Conservation (phyloP, 495 filamentous ascomycete genomes). For the Lineolata rhizophorae region DNA sequence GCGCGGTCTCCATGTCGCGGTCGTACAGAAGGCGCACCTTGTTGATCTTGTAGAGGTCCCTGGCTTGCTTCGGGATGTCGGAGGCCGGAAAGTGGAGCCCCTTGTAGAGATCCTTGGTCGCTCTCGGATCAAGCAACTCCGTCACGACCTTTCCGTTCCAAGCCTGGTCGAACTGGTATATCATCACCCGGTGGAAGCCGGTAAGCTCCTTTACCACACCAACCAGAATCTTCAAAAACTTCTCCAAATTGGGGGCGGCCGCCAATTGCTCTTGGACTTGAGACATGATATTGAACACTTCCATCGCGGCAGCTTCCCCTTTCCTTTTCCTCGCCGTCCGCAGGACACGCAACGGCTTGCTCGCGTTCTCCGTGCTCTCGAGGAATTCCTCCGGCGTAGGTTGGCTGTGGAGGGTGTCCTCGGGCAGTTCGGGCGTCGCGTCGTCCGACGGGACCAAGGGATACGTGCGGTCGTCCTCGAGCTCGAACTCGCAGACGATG, state of each 20-base stretch:
- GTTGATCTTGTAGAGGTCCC: slow-evolving; percentile 62
- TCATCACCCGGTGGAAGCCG: slow-evolving; percentile 81
- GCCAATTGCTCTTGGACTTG: slow-evolving; percentile 66
- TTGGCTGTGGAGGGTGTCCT: slow-evolving; percentile 48
- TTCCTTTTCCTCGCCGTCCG: slow-evolving; percentile 54
- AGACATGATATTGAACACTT: slow-evolving; percentile 80
- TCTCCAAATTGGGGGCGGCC: slow-evolving; percentile 40
- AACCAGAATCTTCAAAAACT: slow-evolving; percentile 48
- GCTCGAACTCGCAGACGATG: slow-evolving; percentile 80
- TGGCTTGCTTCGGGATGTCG: slow-evolving; percentile 73
- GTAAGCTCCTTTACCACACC: slow-evolving; percentile 72
- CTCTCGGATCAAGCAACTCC: slow-evolving; percentile 58
- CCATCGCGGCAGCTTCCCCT: slow-evolving; percentile 79
- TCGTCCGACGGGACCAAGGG: slow-evolving; percentile 41
- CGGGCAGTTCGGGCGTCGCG: slow-evolving; percentile 32
- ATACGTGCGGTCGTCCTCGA: slow-evolving; percentile 56
- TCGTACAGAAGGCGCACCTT: slow-evolving; percentile 64
- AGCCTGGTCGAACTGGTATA: slow-evolving; percentile 73
- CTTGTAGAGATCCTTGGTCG: slow-evolving; percentile 74
- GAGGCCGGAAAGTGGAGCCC: slow-evolving; percentile 80
- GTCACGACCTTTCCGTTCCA: slow-evolving; percentile 79
- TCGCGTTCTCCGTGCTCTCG: slow-evolving; percentile 49
- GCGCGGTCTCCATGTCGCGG: slow-evolving; percentile 49
- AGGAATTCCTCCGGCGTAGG: slow-evolving; percentile 51
- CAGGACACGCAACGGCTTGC: slow-evolving; percentile 57